Conservation (phyloP, 305 asterid species). For the Fraxinus greggii region DNA sequence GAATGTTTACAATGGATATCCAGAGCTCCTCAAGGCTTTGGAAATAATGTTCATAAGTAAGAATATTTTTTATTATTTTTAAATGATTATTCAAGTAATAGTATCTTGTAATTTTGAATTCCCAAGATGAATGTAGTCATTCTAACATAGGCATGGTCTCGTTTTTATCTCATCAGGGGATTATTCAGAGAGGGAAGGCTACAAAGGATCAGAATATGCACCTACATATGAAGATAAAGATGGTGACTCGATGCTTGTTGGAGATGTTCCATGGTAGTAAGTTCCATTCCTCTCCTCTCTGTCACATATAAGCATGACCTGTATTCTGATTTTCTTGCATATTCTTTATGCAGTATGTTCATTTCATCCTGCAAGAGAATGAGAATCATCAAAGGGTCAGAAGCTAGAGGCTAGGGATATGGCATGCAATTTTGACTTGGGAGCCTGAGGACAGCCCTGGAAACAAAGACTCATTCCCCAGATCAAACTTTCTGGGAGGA, state of each 20-base stretch:
- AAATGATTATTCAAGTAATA: not conserved
- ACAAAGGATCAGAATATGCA: constrained; percentile 65
- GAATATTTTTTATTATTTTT: not conserved
- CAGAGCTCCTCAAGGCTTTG: constrained; percentile 42
- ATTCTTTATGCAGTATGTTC: constrained; percentile 50
- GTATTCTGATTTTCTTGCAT: not conserved
- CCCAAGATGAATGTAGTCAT: not conserved
- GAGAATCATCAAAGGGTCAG: constrained; percentile 62
- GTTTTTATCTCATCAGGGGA: constrained; percentile 30
- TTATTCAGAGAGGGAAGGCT: constrained; percentile 68
- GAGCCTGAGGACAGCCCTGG: not conserved
- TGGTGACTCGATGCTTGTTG: constrained; percentile 70
- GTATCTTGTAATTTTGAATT: not conserved
- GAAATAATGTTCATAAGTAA: constrained; percentile 63
- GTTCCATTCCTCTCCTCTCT: constrained; percentile 15
- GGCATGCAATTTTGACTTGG: constrained; percentile 24
- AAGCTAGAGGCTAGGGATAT: constrained; percentile 53
- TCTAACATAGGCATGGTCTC: not conserved
- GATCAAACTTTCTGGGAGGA: not conserved
- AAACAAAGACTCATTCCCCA: not conserved
- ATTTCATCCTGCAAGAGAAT: constrained; percentile 60
- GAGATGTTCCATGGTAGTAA: constrained; percentile 73
- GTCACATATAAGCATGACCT: not conserved
- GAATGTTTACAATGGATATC: constrained; percentile 42
- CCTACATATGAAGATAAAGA: constrained; percentile 74